Base-by-base conservation (phyloP, 805 yeast genomes). In the Candida ortonii region DNA sequence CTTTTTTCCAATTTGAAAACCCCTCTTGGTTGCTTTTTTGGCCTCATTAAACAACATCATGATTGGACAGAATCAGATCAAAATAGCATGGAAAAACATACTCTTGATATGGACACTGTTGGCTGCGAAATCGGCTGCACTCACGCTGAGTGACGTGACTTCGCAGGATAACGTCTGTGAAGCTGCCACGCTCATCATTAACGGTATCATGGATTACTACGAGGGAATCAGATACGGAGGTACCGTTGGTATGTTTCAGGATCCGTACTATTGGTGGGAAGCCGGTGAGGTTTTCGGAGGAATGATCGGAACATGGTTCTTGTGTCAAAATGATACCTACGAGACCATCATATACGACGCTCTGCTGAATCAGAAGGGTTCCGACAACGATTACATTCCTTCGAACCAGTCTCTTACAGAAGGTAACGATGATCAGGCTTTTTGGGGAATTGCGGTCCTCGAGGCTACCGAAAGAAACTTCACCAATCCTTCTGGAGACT, bases 341-440 rank as follows among this genome's bases (percentile, higher is more conserved):
- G 81, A 72, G 27, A 67, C 69, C 9, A 38, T 71, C 22, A 70
- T 86, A 35, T 70, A 73, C 49, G 65, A 70, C 22, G 84, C 95
- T 3, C 57, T 90, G 49, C 53, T 74, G 33, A 78, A 76, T 52
- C 97, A 90, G 61, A 75, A 76, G 7, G 90, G 90, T 30, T 74
- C 73, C 8, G 70, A 79, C 55, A 65, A 76, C 64, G 81, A 90
- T 62, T 93, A 79, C 61, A 79, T 90, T 60, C 96, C 97, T 4
- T 65, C 78, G 41, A 86, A 87, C 59, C 96, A 89, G 62, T 76
- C 89, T 8, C 78, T 88, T 22, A 84, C 95, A 2, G 97, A 90
- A 63, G 98, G 97, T 53, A 90, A 90, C 56, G 98, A 90, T 70
- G 97, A 90, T 67, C 97, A 90, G 65, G 96, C 85, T 2, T 87